Evolutionary conservation across 2,329 filamentous ascomycete genomes (phyloP).

Genomic region (Talaromyces sp.): DNA sequence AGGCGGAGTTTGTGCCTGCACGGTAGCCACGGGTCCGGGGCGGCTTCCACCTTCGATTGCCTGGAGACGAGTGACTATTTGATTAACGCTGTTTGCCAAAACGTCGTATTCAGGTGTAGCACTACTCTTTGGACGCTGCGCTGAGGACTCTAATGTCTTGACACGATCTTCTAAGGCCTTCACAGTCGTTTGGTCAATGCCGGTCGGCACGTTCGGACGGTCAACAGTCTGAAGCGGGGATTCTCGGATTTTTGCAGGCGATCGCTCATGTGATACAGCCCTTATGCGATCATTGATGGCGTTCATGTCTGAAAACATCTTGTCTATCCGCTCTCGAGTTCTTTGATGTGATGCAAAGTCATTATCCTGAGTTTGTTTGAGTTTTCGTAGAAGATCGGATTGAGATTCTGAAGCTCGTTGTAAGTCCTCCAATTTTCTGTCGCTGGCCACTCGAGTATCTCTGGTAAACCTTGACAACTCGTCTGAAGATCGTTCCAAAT

Average conservation of each 20-base stretch:
- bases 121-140: neutral
- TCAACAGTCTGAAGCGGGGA: neutral
- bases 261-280: neutral
- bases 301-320: neutral
- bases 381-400: neutral
- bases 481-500: neutral
- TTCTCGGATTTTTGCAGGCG: neutral
- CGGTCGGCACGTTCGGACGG: neutral
- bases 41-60: neutral
- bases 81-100: neutral
- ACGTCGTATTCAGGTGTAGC: neutral
- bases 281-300: neutral
- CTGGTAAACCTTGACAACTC: no score
- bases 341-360: neutral
- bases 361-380: neutral
- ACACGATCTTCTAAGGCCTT: slow-evolving; percentile 4
- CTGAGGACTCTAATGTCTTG: neutral
- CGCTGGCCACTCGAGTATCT: neutral
- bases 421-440: neutral
- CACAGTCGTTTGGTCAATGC: neutral
- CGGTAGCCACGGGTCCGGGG: neutral
- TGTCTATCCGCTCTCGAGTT: neutral
- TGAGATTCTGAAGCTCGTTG: neutral
- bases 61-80: neutral
- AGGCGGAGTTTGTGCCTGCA: neutral